Base-by-base conservation (phyloP, 2,329 filamentous ascomycete species). In the Epichloe sibirici region DNA sequence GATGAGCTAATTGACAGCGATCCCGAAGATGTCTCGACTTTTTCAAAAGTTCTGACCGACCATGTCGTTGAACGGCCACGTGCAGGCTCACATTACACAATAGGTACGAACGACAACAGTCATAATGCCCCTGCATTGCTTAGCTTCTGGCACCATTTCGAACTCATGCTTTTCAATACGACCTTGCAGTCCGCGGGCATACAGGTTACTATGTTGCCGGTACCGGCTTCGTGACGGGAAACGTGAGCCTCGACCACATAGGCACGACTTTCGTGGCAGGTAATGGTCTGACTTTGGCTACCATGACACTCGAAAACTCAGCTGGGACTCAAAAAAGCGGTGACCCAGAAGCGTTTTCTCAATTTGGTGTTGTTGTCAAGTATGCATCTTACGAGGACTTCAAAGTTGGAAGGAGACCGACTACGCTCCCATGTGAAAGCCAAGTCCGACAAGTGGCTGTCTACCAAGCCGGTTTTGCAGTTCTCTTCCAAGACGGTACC, bases 381-480 rank as follows among this genome's bases (percentile, higher is more conserved):
- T 62, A 63, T 49, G 46, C 58, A n/a, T 63, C 61, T 1, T 35
- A 58, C n/a, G 23, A 48, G 6, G 58, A 58, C 12, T 59, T 57
- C 56, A 54, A 53, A 45, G 42, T 54, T 7, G 37, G 42, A 28
- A 25, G 23, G 6, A 42, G 39, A 13, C 48, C 54, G 6, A 42
- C 50, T 17, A 56, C 51, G 7, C 67, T 65, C 62, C 50, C 55
- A 8, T 63, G 58, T 21, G 35, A 55, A 8, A 54, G 56, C 28
- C 47, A 44, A 2, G 61, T 74, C 21, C 59, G 58, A 21, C 72
- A 79, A 51, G 58, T 77, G 1, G 69, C 65, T 17, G 69, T 74
- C 15, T 78, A 73, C 57, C 71, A 75, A 44, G 66, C 72, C 0
- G 77, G 77, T 1, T 78, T 79, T 58, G 66, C 70, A 4, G 69